Percentiles rank a stretch among this genome's conserved stretches.
phyloP scores from a whole-genome alignment of 148 eudicot species.

The Limonium bicolor region DNA sequence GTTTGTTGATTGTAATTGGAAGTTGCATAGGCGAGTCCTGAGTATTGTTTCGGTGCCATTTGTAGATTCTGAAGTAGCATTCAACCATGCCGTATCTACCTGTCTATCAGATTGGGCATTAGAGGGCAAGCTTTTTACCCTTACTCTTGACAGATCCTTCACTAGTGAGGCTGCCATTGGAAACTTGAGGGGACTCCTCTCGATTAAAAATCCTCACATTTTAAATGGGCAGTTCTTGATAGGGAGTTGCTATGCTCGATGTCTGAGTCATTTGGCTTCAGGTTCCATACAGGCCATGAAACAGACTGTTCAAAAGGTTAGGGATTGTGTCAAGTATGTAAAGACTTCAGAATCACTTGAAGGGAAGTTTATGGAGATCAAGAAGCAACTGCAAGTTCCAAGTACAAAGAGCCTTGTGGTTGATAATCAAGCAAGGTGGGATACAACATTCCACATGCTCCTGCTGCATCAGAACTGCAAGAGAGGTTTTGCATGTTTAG shows the following conservation, averaged over 20 bases:
- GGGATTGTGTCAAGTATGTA: conserved; percentile 62
- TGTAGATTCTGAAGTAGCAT: conserved; percentile 61
- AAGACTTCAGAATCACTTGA: conserved; percentile 29
- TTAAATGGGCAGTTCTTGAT: conserved; percentile 54
- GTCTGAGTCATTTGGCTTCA: conserved; percentile 37
- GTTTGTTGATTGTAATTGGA: conserved; percentile 16
- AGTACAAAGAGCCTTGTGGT: conserved; percentile 36
- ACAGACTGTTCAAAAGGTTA: conserved; percentile 43
- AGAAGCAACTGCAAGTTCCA: conserved; percentile 46
- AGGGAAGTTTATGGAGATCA: conserved; percentile 30
- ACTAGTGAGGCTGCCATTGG: conserved; percentile 33
- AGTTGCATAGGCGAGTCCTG: conserved; percentile 44
- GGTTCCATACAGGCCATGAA: conserved; percentile 28
- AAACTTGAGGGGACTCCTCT: conserved; percentile 44
- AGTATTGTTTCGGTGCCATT: conserved; percentile 41
- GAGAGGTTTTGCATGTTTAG: conserved; percentile 56
- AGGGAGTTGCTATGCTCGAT: conserved; percentile 57
- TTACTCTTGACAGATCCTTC: conserved; percentile 55
- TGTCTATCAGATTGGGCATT: conserved; percentile 62
- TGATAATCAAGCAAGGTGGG: conserved; percentile 58
- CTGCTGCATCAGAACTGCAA: conserved; percentile 48
- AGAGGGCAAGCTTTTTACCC: conserved; percentile 52
- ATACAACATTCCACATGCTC: conserved; percentile 76
- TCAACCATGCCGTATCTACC: conserved; percentile 39
- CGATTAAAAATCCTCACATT: conserved; percentile 32